Percentiles rank a stretch among this genome's conserved stretches.
Evolutionary conservation across 257 asterid species (phyloP).

Genomic region (Fraxinus quadrangulata): DNA sequence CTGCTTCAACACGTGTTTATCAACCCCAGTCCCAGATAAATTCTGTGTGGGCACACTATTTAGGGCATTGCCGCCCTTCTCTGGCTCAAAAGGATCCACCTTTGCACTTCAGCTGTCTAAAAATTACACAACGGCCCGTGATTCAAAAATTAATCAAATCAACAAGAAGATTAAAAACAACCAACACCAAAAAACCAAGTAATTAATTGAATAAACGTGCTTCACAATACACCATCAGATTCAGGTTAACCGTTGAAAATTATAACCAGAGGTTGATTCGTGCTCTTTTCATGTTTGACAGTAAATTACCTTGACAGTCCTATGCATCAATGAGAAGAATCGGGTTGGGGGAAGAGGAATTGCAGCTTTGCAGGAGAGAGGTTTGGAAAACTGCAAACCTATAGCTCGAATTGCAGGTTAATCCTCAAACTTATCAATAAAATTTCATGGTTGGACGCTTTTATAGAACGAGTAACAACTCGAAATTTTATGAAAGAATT

Average conservation of each 20-base stretch:
- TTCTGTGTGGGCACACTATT: slow-evolving; percentile 26
- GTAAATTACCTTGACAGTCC: not conserved
- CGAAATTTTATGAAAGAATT: no score
- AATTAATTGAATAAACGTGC: no score
- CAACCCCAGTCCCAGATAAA: slow-evolving; percentile 24
- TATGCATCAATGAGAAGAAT: not conserved
- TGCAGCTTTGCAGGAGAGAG: not conserved
- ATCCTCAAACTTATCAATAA: not conserved
- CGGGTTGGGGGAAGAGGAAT: not conserved
- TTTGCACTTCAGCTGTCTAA: slow-evolving; percentile 6
- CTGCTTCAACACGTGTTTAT: slow-evolving; percentile 26
- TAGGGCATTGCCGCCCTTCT: slow-evolving; percentile 21
- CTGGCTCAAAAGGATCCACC: slow-evolving; percentile 24
- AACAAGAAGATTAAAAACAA: not conserved
- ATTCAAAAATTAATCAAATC: not conserved
- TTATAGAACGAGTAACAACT: no score
- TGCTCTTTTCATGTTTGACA: not conserved
- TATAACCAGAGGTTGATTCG: not conserved
- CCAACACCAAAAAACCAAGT: not conserved
- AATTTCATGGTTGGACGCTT: no score
- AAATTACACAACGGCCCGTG: not conserved
- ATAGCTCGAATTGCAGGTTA: not conserved
- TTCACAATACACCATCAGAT: not conserved
- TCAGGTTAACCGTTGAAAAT: not conserved
- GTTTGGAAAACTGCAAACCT: no score